Conservation (phyloP, 176 grass and related monocot species). For the Hordeum vulgare region MorexV3_pseudomolecules_assembly NC_058519.1:392753237-392753736, state of each 20-base stretch:
- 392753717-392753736: neutral
- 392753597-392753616: neutral
- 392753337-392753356: neutral
- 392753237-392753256: neutral
- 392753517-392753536: neutral
- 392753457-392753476: neutral
- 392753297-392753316: neutral
- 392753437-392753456: neutral
- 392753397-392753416: neutral
- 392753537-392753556: neutral
- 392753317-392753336: neutral
- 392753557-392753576: neutral
- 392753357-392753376: neutral
- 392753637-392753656: neutral
- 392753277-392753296: neutral
- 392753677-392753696: too few species aligned
- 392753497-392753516: constrained; percentile 1
- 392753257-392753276: neutral
- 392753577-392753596: neutral
- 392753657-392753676: neutral
- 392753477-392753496: neutral
- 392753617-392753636: neutral
- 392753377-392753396: neutral
- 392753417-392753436: neutral
- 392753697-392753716: neutral